A percentile compares a stretch with the other conserved stretches of the same genome.
phyloP scores from a whole-genome alignment of 2,329 filamentous ascomycete genomes.

The Pyrenophora tritici-repentis region DNA sequence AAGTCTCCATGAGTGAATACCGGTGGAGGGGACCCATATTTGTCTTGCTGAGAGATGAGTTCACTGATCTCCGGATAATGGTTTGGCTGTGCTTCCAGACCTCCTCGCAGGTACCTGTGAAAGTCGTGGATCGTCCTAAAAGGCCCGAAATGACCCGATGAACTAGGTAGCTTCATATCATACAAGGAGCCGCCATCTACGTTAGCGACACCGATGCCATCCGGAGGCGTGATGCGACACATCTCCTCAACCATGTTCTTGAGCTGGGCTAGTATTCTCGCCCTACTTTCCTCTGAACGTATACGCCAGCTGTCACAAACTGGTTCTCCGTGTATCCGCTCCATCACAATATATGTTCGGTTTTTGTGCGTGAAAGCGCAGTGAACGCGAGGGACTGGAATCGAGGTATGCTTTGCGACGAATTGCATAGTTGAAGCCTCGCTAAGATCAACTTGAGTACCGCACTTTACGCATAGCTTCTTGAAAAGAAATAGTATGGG shows the following conservation, averaged over 20 bases:
- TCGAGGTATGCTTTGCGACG: slow-evolving; percentile 48
- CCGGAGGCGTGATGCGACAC: slow-evolving; percentile 14
- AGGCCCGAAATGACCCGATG: slow-evolving; percentile 35
- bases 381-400: slow-evolving; percentile 55
- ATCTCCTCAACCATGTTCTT: slow-evolving; percentile 24
- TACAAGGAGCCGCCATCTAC: slow-evolving; percentile 25
- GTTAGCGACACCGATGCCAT: slow-evolving; percentile 19
- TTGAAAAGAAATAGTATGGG: too few species aligned
- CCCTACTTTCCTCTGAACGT: slow-evolving; percentile 10
- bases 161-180: slow-evolving; percentile 32
- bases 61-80: slow-evolving; percentile 17
- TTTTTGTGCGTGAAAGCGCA: slow-evolving; percentile 51
- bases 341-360: slow-evolving; percentile 55
- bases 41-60: slow-evolving; percentile 18
- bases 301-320: not conserved
- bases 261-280: slow-evolving; percentile 20
- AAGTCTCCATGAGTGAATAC: slow-evolving; percentile 60
- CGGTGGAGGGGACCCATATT: slow-evolving; percentile 38
- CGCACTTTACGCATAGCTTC: not conserved
- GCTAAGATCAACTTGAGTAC: not conserved
- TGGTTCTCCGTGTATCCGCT: slow-evolving; percentile 39
- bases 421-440: slow-evolving; percentile 46
- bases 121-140: slow-evolving; percentile 46
- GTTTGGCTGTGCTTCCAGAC: slow-evolving; percentile 17
- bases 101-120: slow-evolving; percentile 44